Conservation (phyloP, 2,329 filamentous ascomycete genomes). For the Capronia epimyces region DNA sequence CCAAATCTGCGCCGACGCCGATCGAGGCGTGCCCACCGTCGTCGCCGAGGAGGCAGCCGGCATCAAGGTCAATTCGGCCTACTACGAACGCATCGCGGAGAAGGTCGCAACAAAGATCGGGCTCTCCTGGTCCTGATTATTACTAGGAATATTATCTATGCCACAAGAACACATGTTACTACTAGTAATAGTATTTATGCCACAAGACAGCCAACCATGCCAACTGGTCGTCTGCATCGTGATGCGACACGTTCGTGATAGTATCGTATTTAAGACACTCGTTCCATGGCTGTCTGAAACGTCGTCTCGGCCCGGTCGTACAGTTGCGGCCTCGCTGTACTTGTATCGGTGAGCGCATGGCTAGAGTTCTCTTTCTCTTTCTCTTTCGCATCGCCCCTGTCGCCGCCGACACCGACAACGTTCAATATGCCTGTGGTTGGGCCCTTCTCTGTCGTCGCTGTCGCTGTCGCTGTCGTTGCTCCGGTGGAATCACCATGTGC, state of each 20-base stretch:
- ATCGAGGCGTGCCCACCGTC: conserved; percentile 81
- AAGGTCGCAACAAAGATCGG: conserved; percentile 44
- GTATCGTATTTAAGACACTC: neutral
- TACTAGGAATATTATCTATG: too few species aligned
- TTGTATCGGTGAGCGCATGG: neutral
- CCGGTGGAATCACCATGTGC: too few species aligned
- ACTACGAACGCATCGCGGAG: conserved; percentile 67
- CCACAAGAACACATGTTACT: too few species aligned
- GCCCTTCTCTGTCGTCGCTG: neutral
- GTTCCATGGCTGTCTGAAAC: conserved; percentile 20
- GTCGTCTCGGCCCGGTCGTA: conserved; percentile 17
- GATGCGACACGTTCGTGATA: too few species aligned
- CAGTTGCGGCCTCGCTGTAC: conserved; percentile 10
- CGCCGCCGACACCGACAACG: neutral
- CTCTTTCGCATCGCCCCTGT: neutral
- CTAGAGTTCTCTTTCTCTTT: neutral
- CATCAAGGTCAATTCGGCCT: conserved; percentile 60
- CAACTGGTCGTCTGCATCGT: too few species aligned
- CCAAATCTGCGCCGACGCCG: conserved; percentile 79
- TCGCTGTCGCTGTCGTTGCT: neutral
- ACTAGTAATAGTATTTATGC: too few species aligned
- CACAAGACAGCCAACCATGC: too few species aligned
- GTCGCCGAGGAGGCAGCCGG: conserved; percentile 65
- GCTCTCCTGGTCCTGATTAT: conserved; percentile 27
- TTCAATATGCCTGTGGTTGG: neutral